These are phyloP conservation scores for Talaromyces sp. DNA, from an alignment of 2,329 filamentous ascomycete species.

Conservation along the genomic window DNA sequence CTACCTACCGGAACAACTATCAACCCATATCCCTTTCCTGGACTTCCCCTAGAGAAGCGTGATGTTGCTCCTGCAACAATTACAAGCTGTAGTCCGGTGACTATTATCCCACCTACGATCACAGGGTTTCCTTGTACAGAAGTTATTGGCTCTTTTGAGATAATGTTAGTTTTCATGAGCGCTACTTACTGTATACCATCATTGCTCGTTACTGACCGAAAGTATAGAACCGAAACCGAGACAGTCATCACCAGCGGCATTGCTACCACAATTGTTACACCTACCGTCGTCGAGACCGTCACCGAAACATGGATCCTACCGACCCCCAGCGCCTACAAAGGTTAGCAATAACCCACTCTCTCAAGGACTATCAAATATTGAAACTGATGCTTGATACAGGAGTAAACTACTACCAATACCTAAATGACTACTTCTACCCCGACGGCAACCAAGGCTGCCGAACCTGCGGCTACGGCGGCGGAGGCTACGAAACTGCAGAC, in stretches of 20 bases:
- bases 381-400: background rate
- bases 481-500: slow-evolving; percentile 11
- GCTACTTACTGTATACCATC: background rate
- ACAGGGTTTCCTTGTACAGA: slow-evolving; percentile 4
- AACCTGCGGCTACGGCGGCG: slow-evolving; percentile 8
- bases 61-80: background rate
- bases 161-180: background rate
- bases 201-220: background rate
- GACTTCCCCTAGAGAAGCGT: background rate
- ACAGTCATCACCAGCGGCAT: slow-evolving; percentile 6
- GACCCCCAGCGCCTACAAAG: slow-evolving; percentile 4
- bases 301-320: slow-evolving; percentile 9
- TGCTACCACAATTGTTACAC: slow-evolving; percentile 2
- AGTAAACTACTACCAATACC: slow-evolving; percentile 14
- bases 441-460: slow-evolving; percentile 7
- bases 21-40: background rate
- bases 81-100: background rate
- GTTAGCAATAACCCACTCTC: background rate
- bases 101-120: slow-evolving; percentile 3
- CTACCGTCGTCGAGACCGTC: background rate
- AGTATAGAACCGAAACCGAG: slow-evolving; percentile 5
- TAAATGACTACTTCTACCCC: slow-evolving; percentile 14
- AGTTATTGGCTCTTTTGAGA: background rate
- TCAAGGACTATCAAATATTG: too few relatives aligned
- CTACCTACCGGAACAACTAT: slow-evolving; percentile 7